Percentiles rank a stretch among this genome's conserved stretches.
Evolutionary conservation across 2,329 filamentous ascomycete genomes (phyloP).

Genomic region (Cladophialophora bantiana): DNA sequence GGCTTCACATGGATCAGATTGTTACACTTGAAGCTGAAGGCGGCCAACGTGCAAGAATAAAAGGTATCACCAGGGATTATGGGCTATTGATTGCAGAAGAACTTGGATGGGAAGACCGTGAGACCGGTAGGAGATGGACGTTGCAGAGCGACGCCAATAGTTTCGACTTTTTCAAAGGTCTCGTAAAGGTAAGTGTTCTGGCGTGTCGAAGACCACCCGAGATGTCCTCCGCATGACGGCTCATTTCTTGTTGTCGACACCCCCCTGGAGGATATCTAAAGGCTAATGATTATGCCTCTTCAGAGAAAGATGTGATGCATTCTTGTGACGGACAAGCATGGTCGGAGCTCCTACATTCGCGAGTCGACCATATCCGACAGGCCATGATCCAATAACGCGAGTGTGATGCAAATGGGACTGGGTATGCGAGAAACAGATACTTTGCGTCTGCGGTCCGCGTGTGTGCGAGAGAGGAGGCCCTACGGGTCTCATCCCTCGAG

Average conservation of each 20-base stretch:
- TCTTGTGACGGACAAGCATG: background rate
- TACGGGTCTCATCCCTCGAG: no score
- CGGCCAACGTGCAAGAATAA: conserved; percentile 75
- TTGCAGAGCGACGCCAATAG: conserved; percentile 97
- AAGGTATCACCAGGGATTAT: conserved; percentile 91
- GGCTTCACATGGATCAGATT: conserved; percentile 81
- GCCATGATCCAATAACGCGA: background rate
- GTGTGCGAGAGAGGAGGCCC: no score
- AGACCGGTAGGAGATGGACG: conserved; percentile 79
- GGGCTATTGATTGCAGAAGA: conserved; percentile 87
- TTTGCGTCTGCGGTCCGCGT: no score
- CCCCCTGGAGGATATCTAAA: background rate
- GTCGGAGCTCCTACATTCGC: background rate
- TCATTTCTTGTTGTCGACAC: background rate
- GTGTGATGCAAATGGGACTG: background rate
- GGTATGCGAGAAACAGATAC: no score
- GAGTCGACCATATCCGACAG: background rate
- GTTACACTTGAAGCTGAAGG: conserved; percentile 77
- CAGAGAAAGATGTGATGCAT: conserved; percentile 21
- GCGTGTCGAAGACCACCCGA: background rate
- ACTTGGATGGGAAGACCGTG: conserved; percentile 72
- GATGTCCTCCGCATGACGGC: background rate
- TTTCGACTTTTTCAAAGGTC: conserved; percentile 93
- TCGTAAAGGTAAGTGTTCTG: conserved; percentile 64
- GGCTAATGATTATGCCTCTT: conserved; percentile 4